Conservation (phyloP, 2,329 filamentous ascomycete genomes). For the Hymenoscyphus fructigenus region DNA sequence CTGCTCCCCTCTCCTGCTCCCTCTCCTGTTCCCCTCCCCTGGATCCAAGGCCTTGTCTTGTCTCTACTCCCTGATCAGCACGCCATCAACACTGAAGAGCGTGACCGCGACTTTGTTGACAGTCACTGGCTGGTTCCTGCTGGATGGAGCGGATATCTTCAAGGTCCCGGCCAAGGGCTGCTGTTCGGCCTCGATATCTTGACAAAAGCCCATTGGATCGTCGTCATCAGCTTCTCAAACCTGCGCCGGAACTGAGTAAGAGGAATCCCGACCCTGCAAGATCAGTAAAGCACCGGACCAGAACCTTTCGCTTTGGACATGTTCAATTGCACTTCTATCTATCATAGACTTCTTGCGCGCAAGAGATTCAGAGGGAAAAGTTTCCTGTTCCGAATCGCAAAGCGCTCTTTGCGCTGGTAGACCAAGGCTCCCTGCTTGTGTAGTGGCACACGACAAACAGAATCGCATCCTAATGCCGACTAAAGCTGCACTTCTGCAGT, state of each 20-base stretch:
- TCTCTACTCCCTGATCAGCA: slow-evolving; percentile 24
- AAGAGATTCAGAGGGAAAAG: background rate
- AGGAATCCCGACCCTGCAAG: slow-evolving; percentile 17
- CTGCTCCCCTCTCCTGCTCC: no score
- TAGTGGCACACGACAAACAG: background rate
- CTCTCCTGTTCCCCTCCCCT: no score
- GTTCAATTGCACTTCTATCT: background rate
- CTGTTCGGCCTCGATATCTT: slow-evolving; percentile 25
- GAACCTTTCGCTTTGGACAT: background rate
- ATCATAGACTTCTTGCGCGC: background rate
- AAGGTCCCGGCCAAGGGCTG: slow-evolving; percentile 22
- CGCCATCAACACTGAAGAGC: slow-evolving; percentile 12
- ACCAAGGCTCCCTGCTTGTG: slow-evolving; percentile 11
- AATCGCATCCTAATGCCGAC: slow-evolving; percentile 15
- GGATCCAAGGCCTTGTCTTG: background rate
- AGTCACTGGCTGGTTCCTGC: slow-evolving; percentile 1
- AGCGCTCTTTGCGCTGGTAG: slow-evolving; percentile 8
- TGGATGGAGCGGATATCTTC: slow-evolving; percentile 1
- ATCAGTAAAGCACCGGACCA: slow-evolving; percentile 2
- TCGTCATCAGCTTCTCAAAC: slow-evolving; percentile 27
- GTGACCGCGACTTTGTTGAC: slow-evolving; percentile 22
- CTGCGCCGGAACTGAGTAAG: slow-evolving; percentile 15
- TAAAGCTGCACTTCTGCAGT: slow-evolving; percentile 24
- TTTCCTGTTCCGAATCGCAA: background rate
- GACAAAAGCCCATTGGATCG: slow-evolving; percentile 27